Percentiles rank a stretch among this genome's conserved stretches.
Conservation (phyloP, 805 yeast genomes). For the Candida michaelii region DNA sequence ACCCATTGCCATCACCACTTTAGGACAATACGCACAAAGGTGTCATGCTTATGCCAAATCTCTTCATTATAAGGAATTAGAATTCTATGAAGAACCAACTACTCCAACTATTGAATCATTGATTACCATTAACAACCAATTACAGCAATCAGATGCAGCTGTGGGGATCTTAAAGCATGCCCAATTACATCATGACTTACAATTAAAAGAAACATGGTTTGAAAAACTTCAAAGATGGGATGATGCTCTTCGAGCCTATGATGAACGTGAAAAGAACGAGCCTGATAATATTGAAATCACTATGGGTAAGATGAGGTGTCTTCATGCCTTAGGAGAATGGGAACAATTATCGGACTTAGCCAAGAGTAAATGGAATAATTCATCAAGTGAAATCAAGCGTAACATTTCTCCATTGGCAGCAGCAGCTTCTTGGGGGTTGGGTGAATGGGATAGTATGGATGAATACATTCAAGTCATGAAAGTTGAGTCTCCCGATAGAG, state of each 20-base stretch:
- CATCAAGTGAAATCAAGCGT: slow-evolving; percentile 71
- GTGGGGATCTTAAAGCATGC: slow-evolving; percentile 95
- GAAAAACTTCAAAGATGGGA: slow-evolving; percentile 98
- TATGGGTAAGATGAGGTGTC: slow-evolving; percentile 97
- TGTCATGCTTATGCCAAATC: slow-evolving; percentile 99
- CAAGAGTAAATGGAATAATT: slow-evolving; percentile 75
- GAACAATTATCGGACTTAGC: slow-evolving; percentile 86
- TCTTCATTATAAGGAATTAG: slow-evolving; percentile 90
- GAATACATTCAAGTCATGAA: slow-evolving; percentile 88
- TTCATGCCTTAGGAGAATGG: slow-evolving; percentile 99
- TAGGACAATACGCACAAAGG: slow-evolving; percentile 90
- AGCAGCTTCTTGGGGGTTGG: slow-evolving; percentile 98
- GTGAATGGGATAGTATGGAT: slow-evolving; percentile 96
- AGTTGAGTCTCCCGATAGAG: slow-evolving; percentile 87
- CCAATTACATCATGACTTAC: slow-evolving; percentile 84
- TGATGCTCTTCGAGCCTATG: slow-evolving; percentile 90
- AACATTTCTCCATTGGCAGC: slow-evolving; percentile 97
- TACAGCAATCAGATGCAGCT: slow-evolving; percentile 97
- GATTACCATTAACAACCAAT: slow-evolving; percentile 87
- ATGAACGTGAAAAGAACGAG: slow-evolving; percentile 64
- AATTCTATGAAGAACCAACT: slow-evolving; percentile 89
- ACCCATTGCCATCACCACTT: slow-evolving; percentile 84
- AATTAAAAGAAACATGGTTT: slow-evolving; percentile 95
- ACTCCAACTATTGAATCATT: slow-evolving; percentile 89
- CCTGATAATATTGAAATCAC: slow-evolving; percentile 81